A percentile compares a stretch with the other conserved stretches of the same genome.
Evolutionary conservation across 148 eudicot species (phyloP).

Genomic region (Silene latifolia): DNA sequence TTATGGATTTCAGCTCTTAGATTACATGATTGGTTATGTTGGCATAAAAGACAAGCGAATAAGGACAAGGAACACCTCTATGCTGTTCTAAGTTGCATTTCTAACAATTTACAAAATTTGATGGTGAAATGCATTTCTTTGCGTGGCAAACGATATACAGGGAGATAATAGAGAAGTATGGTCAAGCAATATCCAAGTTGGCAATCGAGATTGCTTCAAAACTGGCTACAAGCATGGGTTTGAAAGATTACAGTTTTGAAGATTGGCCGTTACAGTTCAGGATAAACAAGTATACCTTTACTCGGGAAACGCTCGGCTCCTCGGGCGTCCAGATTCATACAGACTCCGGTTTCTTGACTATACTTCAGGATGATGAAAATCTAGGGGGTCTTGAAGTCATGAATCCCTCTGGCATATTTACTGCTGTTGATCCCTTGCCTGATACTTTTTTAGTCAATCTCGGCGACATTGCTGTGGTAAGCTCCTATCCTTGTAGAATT

Average conservation of each 20-base stretch:
- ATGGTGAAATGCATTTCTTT: neutral
- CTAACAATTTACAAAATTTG: no score
- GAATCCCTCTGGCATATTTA: constrained; percentile 41
- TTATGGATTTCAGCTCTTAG: no score
- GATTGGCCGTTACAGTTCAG: constrained; percentile 59
- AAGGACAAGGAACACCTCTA: no score
- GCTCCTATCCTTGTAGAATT: constrained; percentile 1
- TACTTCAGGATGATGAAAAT: constrained; percentile 68
- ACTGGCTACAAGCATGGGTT: constrained; percentile 42
- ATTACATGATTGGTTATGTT: no score
- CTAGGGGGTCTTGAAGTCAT: constrained; percentile 69
- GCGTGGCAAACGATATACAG: constrained; percentile 19
- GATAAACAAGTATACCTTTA: constrained; percentile 61
- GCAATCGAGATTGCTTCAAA: constrained; percentile 36
- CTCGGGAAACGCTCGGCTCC: constrained; percentile 41
- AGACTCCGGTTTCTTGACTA: constrained; percentile 58
- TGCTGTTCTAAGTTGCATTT: no score
- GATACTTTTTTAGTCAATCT: constrained; percentile 57
- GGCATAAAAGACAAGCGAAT: no score
- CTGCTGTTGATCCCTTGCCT: constrained; percentile 51
- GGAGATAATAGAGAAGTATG: constrained; percentile 45
- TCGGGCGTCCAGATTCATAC: constrained; percentile 63
- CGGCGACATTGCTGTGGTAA: constrained; percentile 61
- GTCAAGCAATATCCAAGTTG: constrained; percentile 43
- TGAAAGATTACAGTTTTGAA: constrained; percentile 29